phyloP scores from a whole-genome alignment of 1,284 basidiomycete genomes.

The Ganoderma boninense region DNA sequence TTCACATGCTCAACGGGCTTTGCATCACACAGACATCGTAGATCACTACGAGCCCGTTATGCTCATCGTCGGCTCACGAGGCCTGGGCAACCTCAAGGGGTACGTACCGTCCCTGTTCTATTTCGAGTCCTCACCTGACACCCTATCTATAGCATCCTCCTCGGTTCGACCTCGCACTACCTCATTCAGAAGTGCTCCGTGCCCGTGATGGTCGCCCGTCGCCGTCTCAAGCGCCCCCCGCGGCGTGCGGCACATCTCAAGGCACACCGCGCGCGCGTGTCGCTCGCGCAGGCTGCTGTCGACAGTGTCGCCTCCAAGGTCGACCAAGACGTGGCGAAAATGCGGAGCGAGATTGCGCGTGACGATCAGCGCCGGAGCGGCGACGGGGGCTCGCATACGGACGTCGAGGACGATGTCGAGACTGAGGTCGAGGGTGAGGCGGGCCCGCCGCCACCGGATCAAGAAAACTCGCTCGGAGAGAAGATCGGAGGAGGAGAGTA shows the following conservation, averaged over 20 bases:
- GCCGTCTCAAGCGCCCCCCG: constrained; percentile 60
- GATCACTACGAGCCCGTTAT: constrained; percentile 93
- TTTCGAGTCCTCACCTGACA: not conserved
- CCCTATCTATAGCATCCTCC: constrained; percentile 74
- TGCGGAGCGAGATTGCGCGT: constrained; percentile 74
- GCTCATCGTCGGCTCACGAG: constrained; percentile 95
- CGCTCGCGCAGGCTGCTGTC: constrained; percentile 82
- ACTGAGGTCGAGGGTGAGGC: constrained; percentile 26
- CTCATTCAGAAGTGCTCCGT: constrained; percentile 86
- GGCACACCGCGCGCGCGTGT: constrained; percentile 67
- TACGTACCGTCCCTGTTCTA: constrained; percentile 45
- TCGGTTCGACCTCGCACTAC: constrained; percentile 98
- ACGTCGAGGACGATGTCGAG: constrained; percentile 33
- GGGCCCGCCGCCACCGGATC: constrained; percentile 1
- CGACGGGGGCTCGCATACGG: constrained; percentile 29
- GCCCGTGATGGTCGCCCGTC: constrained; percentile 74
- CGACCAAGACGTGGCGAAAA: constrained; percentile 74
- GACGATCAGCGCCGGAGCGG: constrained; percentile 52
- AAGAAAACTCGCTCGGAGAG: constrained; percentile 21
- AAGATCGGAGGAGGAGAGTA: constrained; percentile 19
- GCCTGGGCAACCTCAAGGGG: constrained; percentile 91
- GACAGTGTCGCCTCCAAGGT: constrained; percentile 81
- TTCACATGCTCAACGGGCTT: not conserved
- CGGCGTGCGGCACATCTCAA: constrained; percentile 49
- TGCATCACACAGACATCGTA: constrained; percentile 74